Percentiles rank a stretch among this genome's conserved stretches.
These are phyloP conservation scores for Venturia oleaginea DNA, from an alignment of 2,329 filamentous ascomycete genomes.

Conservation along the genomic window DNA sequence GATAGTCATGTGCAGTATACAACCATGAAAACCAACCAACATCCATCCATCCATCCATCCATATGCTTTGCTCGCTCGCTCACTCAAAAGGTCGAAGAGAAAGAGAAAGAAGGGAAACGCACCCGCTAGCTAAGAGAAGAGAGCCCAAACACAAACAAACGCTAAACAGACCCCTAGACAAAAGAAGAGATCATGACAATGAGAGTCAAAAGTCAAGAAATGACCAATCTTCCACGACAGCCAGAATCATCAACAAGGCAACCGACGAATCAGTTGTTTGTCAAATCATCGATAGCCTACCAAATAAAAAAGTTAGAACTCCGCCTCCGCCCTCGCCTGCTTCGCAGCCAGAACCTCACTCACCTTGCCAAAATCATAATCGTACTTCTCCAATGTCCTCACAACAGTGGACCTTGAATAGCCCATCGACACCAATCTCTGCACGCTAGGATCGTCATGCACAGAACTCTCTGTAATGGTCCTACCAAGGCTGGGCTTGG, in stretches of 20 bases:
- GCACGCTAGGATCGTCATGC: slow-evolving; percentile 85
- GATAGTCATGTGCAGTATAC: slow-evolving; percentile 2
- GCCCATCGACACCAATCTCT: slow-evolving; percentile 83
- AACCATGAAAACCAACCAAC: background rate
- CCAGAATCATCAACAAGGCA: slow-evolving; percentile 3
- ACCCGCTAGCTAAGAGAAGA: background rate
- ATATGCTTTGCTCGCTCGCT: slow-evolving; percentile 6
- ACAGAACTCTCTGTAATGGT: slow-evolving; percentile 64
- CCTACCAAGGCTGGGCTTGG: slow-evolving; percentile 46
- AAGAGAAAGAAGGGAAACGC: background rate
- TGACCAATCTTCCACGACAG: background rate
- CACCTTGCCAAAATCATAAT: slow-evolving; percentile 93
- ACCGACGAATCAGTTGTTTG: background rate
- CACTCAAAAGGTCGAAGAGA: background rate
- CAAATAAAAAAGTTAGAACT: slow-evolving; percentile 4
- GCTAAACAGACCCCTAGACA: background rate
- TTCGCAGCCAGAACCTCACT: slow-evolving; percentile 9
- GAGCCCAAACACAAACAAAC: background rate
- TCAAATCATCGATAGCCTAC: slow-evolving; percentile 13
- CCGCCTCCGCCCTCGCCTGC: slow-evolving; percentile 6
- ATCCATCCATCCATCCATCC: background rate
- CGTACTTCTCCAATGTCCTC: slow-evolving; percentile 79
- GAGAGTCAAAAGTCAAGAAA: background rate
- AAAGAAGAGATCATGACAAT: background rate
- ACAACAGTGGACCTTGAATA: slow-evolving; percentile 68